A percentile compares a stretch with the other conserved stretches of the same genome.
phyloP scores from a whole-genome alignment of 768 basidiomycete species.

The Tulasnella sp. region DNA sequence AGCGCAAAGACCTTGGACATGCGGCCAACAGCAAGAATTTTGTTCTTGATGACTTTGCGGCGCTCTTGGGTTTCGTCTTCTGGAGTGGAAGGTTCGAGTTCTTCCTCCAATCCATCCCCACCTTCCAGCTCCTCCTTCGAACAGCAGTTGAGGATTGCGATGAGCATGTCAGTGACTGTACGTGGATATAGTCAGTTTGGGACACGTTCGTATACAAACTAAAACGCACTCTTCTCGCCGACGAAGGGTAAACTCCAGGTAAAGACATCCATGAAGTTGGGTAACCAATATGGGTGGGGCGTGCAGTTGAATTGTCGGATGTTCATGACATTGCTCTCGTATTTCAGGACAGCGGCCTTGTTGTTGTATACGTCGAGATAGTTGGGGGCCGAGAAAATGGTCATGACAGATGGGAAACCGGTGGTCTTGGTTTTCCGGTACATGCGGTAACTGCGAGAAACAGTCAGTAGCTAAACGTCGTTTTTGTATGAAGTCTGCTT shows the following conservation, averaged over 20 bases:
- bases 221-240: conserved; percentile 84
- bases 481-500: conserved; percentile 38
- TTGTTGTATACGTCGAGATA: conserved; percentile 99
- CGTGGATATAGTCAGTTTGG: conserved; percentile 12
- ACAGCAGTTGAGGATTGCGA: conserved; percentile 93
- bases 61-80: conserved; percentile 58
- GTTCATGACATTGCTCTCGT: conserved; percentile 98
- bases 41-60: conserved; percentile 93
- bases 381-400: conserved; percentile 98
- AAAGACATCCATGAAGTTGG: conserved; percentile 99
- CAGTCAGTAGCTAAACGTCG: background rate
- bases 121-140: conserved; percentile 96
- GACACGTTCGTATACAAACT: background rate
- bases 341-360: conserved; percentile 98
- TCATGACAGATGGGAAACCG: conserved; percentile 99
- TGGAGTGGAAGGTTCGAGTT: conserved; percentile 35
- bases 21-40: conserved; percentile 87
- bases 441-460: conserved; percentile 79
- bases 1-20: conserved; percentile 97
- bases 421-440: conserved; percentile 98
- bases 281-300: conserved; percentile 97
- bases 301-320: conserved; percentile 96
- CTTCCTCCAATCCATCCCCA: conserved; percentile 46
- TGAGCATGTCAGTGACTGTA: conserved; percentile 96
- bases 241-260: conserved; percentile 99